These are phyloP conservation scores for Ulmus americana DNA, from an alignment of 331 rosid species.

Conservation along the genomic window DNA sequence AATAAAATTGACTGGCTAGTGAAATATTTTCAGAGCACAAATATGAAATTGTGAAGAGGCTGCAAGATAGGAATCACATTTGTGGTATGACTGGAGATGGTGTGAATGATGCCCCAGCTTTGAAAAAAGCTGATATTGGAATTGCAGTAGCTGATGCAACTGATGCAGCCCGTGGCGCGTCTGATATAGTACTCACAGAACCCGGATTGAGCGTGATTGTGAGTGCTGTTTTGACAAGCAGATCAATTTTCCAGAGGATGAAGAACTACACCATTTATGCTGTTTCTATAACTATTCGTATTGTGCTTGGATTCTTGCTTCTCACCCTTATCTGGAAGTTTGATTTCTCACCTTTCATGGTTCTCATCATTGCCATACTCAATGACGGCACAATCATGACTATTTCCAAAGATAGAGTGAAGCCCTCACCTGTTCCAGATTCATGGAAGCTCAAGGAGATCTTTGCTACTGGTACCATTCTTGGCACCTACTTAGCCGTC, in stretches of 20 bases:
- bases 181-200: slow-evolving; percentile 81
- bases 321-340: slow-evolving; percentile 82
- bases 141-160: slow-evolving; percentile 92
- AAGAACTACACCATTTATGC: slow-evolving; percentile 91
- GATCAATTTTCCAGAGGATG: slow-evolving; percentile 91
- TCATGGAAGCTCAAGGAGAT: slow-evolving; percentile 89
- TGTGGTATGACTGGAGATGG: slow-evolving; percentile 97
- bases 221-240: slow-evolving; percentile 78
- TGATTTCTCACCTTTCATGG: slow-evolving; percentile 94
- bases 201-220: slow-evolving; percentile 85
- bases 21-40: slow-evolving; percentile 56
- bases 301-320: slow-evolving; percentile 72
- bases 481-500: slow-evolving; percentile 74
- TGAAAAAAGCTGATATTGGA: slow-evolving; percentile 81
- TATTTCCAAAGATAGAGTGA: slow-evolving; percentile 83
- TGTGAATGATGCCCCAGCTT: slow-evolving; percentile 89
- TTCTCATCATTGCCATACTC: slow-evolving; percentile 71
- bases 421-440: slow-evolving; percentile 85
- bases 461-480: slow-evolving; percentile 68
- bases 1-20: slow-evolving; percentile 7
- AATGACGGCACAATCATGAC: slow-evolving; percentile 95
- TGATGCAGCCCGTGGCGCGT: slow-evolving; percentile 81
- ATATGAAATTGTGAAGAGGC: slow-evolving; percentile 78
- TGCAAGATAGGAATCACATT: slow-evolving; percentile 71
- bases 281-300: slow-evolving; percentile 76